A percentile compares a stretch with the other conserved stretches of the same genome.
Conservation (phyloP, 2,329 filamentous ascomycete species). For the Hymenotorrendiella dingleyae region DNA sequence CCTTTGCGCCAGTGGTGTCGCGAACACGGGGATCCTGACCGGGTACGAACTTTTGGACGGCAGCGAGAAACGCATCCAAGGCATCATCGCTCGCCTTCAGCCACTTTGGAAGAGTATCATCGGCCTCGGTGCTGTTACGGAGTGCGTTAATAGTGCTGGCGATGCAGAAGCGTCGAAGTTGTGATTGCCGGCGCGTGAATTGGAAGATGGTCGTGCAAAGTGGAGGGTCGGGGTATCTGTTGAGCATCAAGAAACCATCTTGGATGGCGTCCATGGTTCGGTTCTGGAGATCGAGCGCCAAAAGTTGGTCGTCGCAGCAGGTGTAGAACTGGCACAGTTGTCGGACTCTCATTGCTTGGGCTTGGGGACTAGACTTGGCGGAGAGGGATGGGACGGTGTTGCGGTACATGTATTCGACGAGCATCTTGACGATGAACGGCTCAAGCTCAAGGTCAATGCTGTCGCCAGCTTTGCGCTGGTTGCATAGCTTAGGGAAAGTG, state of each 20-base stretch:
- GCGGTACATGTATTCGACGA: constrained; percentile 18
- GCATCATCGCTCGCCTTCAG: background rate
- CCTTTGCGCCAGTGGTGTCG: background rate
- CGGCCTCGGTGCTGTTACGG: no score
- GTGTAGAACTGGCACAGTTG: constrained; percentile 19
- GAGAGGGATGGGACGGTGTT: constrained; percentile 9
- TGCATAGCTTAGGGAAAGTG: background rate
- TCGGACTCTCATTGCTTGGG: constrained; percentile 1
- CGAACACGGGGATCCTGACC: background rate
- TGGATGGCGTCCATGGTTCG: constrained; percentile 23
- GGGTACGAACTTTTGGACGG: background rate
- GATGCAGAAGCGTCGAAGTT: background rate
- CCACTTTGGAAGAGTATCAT: no score
- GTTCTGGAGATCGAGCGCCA: constrained; percentile 13
- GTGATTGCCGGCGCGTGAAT: background rate
- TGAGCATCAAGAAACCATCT: constrained; percentile 16
- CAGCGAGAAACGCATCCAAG: background rate
- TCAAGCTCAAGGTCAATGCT: background rate
- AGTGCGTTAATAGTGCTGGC: background rate
- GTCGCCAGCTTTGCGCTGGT: background rate
- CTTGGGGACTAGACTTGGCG: background rate
- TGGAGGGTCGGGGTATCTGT: constrained; percentile 9
- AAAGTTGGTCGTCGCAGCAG: constrained; percentile 11
- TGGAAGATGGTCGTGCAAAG: background rate
- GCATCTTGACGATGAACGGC: constrained; percentile 15